Base-by-base conservation (phyloP, 129 eudicot species). In the Artemisia tridentata region DNA sequence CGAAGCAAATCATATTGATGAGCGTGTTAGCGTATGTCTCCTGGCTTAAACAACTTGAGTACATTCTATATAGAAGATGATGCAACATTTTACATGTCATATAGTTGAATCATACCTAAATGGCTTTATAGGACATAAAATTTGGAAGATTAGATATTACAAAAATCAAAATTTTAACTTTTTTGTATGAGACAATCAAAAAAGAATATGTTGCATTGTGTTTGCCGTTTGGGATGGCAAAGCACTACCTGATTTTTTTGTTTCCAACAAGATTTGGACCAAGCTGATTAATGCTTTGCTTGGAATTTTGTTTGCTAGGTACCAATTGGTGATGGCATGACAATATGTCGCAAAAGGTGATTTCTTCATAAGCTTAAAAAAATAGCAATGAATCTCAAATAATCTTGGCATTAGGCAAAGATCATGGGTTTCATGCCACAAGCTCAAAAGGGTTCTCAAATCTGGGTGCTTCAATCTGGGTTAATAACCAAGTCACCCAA, bases 321-420 rank as follows among this genome's bases (percentile, higher is more conserved):
- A 70, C 96, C 99, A 18, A 78, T 93, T 76, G 99, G 99, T 31
- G 99, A 93, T 83, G 99, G 99, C 68, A 90, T 93, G 87, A 93
- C 97, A 16, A 90, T 93, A 72, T 93, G 99, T 73, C 81, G 85
- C 13, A 93, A 93, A 76, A 81, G 80, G 68, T 86, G 82, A 84
- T 65, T 67, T 71, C 17, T 49, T 48, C 49, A 47, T 41, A 54
- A 46, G 68, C 13, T 66, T 66, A 12, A 75, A 56, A 45, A 58
- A 54, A 7, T 0, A 54, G 17, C 41, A 31, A 31, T 31, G 5
- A 31, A 31, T 4, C 7, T 31, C 41, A 31, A 31, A n/a, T n/a
- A 31, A 7, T 4, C 5, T 31, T 31, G 38, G 38, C 38, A 4
- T 31, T 31, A 31, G 38, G 38, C 38, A 31, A 31, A 4, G n/a